Base-by-base conservation (phyloP, 1,284 basidiomycete genomes). In the Xanthoconium separans region DNA sequence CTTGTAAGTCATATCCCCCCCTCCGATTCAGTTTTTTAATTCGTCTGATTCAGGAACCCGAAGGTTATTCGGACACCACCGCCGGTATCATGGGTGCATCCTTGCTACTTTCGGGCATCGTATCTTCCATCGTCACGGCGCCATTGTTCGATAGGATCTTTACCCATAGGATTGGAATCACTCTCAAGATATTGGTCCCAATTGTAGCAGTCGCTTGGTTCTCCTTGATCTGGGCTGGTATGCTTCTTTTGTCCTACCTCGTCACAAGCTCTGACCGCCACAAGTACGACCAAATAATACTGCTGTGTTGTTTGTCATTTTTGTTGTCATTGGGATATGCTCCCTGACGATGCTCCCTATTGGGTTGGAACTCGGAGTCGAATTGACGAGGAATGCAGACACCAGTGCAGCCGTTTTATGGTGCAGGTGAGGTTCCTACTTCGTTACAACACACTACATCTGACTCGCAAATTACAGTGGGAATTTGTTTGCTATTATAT, bases 101-200 rank as follows among this genome's bases (percentile, higher is more conserved):
- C 24, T 70, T 91, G 27, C 76, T 91, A 8, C 70, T 91, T 29
- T 76, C 84, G 2, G 90, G 90, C 10, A 80, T 93, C 55, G 70
- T 87, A 5, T 78, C 81, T 15, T 85, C 89, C 0, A 72, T 83
- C 34, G 61, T 84, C 45, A 82, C 83, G 0, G 80, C 89, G 0
- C 91, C 90, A 0, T 69, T 91, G 4, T 86, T 91, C 61, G 90
- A 93, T 63, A 81, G 89, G 22, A 81, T 90, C 9, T 80, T 92
- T 55, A 90, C 88, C 2, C 77, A 83, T 57, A 83, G 83, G 58
- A 76, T 91, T 37, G 87, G 82, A 0, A 57, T 82, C 8, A 80
- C 82, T 2, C 62, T 77, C 51, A 89, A 87, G 55, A 54, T 83
- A 1, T 64, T 89, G 16, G 77, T 84, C 13, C 88, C 89, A 2